Conservation (phyloP, 2,329 filamentous ascomycete genomes). For the Ophiostoma fasciatum region DNA sequence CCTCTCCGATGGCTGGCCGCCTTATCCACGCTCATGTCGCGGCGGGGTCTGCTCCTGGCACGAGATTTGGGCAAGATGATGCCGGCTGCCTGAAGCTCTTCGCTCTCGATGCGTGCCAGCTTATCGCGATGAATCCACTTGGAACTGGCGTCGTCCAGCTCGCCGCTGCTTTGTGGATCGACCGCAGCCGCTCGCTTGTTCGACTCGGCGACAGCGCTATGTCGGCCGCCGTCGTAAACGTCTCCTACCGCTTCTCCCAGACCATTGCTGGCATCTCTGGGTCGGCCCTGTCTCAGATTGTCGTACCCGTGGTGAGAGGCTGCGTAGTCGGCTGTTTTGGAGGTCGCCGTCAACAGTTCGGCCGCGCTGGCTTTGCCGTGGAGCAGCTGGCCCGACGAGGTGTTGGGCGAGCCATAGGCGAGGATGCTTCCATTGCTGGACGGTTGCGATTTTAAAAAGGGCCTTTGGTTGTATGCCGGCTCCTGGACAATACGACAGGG, state of each 20-base stretch:
- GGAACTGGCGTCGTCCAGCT: constrained; percentile 39
- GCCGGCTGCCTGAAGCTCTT: constrained; percentile 66
- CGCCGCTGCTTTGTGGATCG: constrained; percentile 17
- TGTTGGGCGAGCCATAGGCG: background rate
- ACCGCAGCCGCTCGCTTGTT: constrained; percentile 15
- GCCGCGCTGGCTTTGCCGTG: background rate
- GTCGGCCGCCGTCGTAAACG: constrained; percentile 18
- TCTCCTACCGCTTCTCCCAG: constrained; percentile 32
- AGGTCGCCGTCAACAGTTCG: background rate
- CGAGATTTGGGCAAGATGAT: constrained; percentile 44
- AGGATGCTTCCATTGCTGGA: background rate
- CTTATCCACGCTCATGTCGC: constrained; percentile 15
- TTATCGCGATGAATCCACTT: constrained; percentile 84
- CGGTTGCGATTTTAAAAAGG: background rate
- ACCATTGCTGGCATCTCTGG: constrained; percentile 21
- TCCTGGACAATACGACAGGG: too few species aligned
- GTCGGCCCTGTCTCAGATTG: constrained; percentile 22
- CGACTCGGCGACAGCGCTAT: constrained; percentile 3
- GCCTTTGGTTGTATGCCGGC: constrained; percentile 8
- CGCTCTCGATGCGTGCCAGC: constrained; percentile 64
- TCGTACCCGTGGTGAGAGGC: constrained; percentile 13
- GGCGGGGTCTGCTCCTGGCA: constrained; percentile 25
- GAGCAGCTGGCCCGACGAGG: background rate
- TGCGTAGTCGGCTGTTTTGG: constrained; percentile 9
- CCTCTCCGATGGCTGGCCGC: constrained; percentile 18